These are phyloP conservation scores for Penicillium sclerotiorum DNA, from an alignment of 2,329 filamentous ascomycete species.

Conservation along the genomic window DNA sequence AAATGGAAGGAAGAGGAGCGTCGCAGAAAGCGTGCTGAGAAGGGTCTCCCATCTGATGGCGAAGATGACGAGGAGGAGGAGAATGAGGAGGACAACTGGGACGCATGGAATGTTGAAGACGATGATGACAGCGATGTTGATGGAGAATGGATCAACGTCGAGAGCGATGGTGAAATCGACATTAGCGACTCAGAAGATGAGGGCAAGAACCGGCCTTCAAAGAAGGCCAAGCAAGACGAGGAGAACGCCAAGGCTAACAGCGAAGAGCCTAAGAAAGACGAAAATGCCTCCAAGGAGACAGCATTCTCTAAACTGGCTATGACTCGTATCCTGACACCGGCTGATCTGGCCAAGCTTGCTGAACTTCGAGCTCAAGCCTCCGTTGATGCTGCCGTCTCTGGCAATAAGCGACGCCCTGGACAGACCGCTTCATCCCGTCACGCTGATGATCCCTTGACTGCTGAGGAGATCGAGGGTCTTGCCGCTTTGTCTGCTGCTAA, in stretches of 20 bases:
- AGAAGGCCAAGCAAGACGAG: conserved; percentile 63
- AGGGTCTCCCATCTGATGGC: conserved; percentile 65
- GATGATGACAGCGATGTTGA: conserved; percentile 67
- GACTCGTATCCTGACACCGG: conserved; percentile 89
- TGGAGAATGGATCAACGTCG: conserved; percentile 90
- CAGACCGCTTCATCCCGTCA: conserved; percentile 60
- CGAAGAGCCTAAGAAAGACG: conserved; percentile 30
- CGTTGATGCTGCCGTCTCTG: conserved; percentile 64
- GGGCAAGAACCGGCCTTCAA: conserved; percentile 58
- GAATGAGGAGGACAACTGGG: conserved; percentile 61
- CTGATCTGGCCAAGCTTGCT: conserved; percentile 90
- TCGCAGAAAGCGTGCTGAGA: conserved; percentile 70
- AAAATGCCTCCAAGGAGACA: conserved; percentile 38
- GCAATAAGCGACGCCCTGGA: conserved; percentile 50
- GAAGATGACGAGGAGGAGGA: conserved; percentile 63
- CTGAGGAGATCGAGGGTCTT: conserved; percentile 87
- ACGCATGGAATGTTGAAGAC: conserved; percentile 65
- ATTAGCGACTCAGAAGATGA: conserved; percentile 76
- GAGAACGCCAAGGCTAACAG: conserved; percentile 22
- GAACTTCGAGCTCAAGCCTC: conserved; percentile 78
- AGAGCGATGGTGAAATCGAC: conserved; percentile 76
- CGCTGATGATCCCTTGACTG: conserved; percentile 84
- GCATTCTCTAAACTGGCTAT: conserved; percentile 70
- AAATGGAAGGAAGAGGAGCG: conserved; percentile 92
- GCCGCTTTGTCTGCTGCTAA: conserved; percentile 72